Evolutionary conservation across 805 yeast genomes (phyloP), one percentile per base, ranked within the genome.

Genomic region (Komagataella ulmi): DNA sequence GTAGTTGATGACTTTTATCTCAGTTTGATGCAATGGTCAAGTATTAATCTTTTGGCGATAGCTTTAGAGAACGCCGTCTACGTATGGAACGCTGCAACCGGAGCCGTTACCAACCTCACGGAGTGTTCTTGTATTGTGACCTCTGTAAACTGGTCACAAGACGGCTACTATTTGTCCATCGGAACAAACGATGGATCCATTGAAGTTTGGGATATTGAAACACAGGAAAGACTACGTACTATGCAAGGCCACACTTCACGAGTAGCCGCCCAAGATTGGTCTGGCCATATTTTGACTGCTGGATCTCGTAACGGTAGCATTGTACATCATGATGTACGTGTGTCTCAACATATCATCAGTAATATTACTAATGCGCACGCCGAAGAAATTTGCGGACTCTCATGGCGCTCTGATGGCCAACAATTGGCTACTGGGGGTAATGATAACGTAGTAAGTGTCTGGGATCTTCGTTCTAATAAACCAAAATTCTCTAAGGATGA

Each of bases 401-500:
- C 83, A 58, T 91, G 95, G 80, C 76, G 90, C 52, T 57, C 69
- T 8, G 97, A 91, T 63, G 97, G 97, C 1, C 69, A 76, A 56
- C 93, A 87, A 61, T 74, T 91, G 53, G 95, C 95, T 0, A 79
- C 88, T 3, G 98, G 98, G 8, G 96, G 97, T 36, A 93, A 93
- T 63, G 99, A 93, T 65, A 91, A 93, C 61, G 68, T 89, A 7
- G 96, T 93, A 6, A 84, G 87, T 62, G 82, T 91, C 48, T 91
- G 98, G 97, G 98, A 91, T 64, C 83, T 85, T 2, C 75, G 96
- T 56, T 73, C 80, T 1, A 59, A 71, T 4, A 62, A 70, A 23
- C 96, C 98, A 2, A 76, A 81, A 55, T 87, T 83, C 64, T 73
- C 83, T 12, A 87, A 89, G 63, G 77, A 83, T 17, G 79, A 80